Base-by-base conservation (phyloP, 768 basidiomycete species). In the Symmetrospora coprosmae region DNA sequence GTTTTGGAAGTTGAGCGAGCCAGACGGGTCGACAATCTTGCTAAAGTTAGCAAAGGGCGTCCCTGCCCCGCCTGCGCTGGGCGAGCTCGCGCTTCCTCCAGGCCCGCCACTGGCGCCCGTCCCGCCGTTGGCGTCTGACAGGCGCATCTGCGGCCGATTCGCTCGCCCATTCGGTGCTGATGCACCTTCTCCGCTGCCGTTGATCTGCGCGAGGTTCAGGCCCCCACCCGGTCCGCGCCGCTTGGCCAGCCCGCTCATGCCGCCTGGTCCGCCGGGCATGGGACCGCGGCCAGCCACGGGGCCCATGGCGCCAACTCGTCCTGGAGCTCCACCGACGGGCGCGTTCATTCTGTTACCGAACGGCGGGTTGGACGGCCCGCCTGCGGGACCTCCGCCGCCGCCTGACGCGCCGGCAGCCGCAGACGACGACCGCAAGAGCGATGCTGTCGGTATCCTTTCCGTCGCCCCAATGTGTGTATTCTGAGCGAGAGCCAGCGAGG, bases 1-100 rank as follows among this genome's bases (percentile, higher is more conserved):
- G 52, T 86, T 87, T 23, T 79, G 80, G 69, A 97, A 99, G 70
- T 87, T 89, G 66, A 99, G 83, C 0, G 83, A 82, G n/a, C 94
- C 94, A 1, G 87, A 90, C 0, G 91, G 89, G 75, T 99, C 92
- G 63, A 94, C 87, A 68, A 94, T 91, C 74, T 84, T 87, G 63
- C 82, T 81, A 73, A 96, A 94, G 71, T 89, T 92, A 31, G 85
- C 78, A 74, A 97, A 97, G 23, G 88, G 88, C 34, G 85, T 85
- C 37, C 35, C 55, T 33, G 4, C 25, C 6, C 21, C 2, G 28
- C 47, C 41, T 17, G n/a, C 11, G 19, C 37, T 13, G 37, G 27
- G 1, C 28, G 11, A 31, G 38, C 0, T 39, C 34, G 35, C 33
- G 14, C 43, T n/a, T n/a, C 33, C 16, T 48, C 25, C 19, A 21